Evolutionary conservation across 352 stramenopile genomes (phyloP), one percentile per base, ranked within the genome.

Genomic region (Globisporangium spiculum): DNA sequence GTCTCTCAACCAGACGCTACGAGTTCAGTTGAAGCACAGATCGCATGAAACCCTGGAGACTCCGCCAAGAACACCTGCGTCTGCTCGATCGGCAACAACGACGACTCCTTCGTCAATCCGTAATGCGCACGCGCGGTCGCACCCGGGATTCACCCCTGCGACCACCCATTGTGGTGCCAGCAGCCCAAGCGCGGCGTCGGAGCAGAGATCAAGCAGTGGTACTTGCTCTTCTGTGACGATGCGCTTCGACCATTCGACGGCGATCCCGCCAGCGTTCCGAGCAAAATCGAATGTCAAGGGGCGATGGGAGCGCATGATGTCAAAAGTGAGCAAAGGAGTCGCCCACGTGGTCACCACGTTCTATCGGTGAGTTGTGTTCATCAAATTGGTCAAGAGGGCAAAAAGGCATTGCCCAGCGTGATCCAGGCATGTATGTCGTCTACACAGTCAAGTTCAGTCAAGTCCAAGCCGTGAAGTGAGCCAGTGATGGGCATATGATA

Each of bases 241-340:
- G 24, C 24, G 27, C 63, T 30, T 69, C 32, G 64, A 64, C 41
- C n/a, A 24, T 22, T 56, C 53, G 34, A 55, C 38, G n/a, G 34
- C 36, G 18, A 64, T 68, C n/a, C 26, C 63, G 14, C 36, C 26
- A 16, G 14, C 26, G 20, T 26, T 68, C 16, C 38, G 22, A 34
- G 64, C 64, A 46, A 69, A 64, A 32, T 69, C 64, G 64, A 69
- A 69, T 10, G 64, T 69, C 38, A 64, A 59, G 32, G 32, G 64
- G n/a, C 64, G 53, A 4, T 69, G 64, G 64, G 1, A 57, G 20
- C 64, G 64, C 55, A 32, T 69, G 20, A 59, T 34, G 44, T 24
- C 41, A 18, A 57, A 48, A 38, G 32, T 69, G 26, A 27, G 30
- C 6, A 60, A 27, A 1, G 54, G 55, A 14, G 27, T 69, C 27